Evolutionary conservation across 164 flowering plant genomes (phyloP).

Genomic region (Taxillus chinensis): DNA sequence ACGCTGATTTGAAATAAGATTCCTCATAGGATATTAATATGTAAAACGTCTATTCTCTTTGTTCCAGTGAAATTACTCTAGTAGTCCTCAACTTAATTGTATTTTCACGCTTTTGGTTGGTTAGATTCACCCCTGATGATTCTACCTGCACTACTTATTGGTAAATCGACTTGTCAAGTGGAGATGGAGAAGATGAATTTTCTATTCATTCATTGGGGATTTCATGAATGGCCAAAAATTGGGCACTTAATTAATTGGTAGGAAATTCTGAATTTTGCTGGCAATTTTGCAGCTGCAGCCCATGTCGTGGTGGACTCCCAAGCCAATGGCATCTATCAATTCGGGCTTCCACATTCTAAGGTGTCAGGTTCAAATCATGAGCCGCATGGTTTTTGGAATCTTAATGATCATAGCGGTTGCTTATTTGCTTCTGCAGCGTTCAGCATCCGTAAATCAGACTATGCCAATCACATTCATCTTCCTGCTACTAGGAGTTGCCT

Average conservation of each 20-base stretch:
- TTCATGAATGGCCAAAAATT: no score
- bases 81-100: no score
- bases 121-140: no score
- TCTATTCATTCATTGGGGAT: no score
- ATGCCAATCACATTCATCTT: slow-evolving; percentile 80
- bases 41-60: no score
- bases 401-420: slow-evolving; percentile 46
- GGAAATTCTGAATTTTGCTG: neutral
- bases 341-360: slow-evolving; percentile 33
- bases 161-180: no score
- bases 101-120: no score
- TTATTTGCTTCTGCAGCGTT: slow-evolving; percentile 60
- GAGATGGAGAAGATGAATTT: no score
- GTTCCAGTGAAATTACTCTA: no score
- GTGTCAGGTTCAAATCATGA: slow-evolving; percentile 53
- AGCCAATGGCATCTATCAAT: slow-evolving; percentile 41
- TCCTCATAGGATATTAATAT: no score
- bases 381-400: slow-evolving; percentile 65
- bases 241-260: neutral
- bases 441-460: slow-evolving; percentile 42
- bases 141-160: no score
- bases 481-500: slow-evolving; percentile 53
- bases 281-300: slow-evolving; percentile 39
- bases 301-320: slow-evolving; percentile 81
- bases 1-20: no score